These are phyloP conservation scores for Hericium coralloides DNA, from an alignment of 768 basidiomycete genomes.

Conservation along the genomic window DNA sequence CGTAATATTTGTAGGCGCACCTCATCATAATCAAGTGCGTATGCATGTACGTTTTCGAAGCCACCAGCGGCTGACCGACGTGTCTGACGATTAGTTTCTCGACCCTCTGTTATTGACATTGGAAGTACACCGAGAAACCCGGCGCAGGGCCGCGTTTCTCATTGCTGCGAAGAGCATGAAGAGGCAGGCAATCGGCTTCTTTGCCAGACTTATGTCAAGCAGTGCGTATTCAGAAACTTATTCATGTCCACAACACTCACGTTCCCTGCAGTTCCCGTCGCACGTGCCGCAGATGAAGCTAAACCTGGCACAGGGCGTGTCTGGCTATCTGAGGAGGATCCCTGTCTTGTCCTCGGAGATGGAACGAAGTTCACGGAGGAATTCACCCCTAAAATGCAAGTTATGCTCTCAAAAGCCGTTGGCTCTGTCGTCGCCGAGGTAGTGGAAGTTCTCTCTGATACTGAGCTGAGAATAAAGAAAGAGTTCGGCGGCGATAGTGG, in stretches of 20 bases:
- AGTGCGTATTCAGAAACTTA: conserved; percentile 41
- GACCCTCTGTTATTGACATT: conserved; percentile 80
- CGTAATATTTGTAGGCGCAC: conserved; percentile 89
- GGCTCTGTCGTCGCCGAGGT: conserved; percentile 78
- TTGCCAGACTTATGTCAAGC: conserved; percentile 75
- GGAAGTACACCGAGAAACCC: conserved; percentile 76
- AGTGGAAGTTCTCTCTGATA: conserved; percentile 82
- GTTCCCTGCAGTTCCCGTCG: conserved; percentile 67
- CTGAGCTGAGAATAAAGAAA: conserved; percentile 72
- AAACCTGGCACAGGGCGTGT: conserved; percentile 68
- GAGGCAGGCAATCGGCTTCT: conserved; percentile 63
- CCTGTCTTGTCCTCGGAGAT: conserved; percentile 75
- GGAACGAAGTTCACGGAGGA: conserved; percentile 71
- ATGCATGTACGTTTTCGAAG: background rate
- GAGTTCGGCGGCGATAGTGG: conserved; percentile 81
- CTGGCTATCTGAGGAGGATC: conserved; percentile 63
- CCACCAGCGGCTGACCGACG: background rate
- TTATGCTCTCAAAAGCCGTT: conserved; percentile 76
- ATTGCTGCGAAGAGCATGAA: conserved; percentile 87
- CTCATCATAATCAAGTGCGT: conserved; percentile 82
- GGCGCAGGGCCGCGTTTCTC: conserved; percentile 74
- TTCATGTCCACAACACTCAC: background rate
- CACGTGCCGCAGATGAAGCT: conserved; percentile 83
- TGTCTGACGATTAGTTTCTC: conserved; percentile 63
- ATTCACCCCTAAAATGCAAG: conserved; percentile 71